Base-by-base conservation (phyloP, 768 basidiomycete species). In the Tremella yokohamensis region DNA sequence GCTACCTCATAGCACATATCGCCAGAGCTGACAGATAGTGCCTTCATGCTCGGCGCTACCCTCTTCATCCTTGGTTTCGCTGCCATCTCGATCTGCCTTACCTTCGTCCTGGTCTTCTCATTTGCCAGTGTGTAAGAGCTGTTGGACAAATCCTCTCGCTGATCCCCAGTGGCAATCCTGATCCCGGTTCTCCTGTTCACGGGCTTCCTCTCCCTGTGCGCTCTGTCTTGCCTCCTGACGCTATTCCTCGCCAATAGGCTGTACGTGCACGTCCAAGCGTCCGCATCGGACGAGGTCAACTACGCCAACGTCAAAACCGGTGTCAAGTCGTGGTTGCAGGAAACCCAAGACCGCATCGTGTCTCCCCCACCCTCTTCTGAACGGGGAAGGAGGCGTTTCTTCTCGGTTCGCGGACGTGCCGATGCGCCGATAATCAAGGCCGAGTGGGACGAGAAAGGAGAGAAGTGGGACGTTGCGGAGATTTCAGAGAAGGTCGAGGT, bases 231-330 rank as follows among this genome's bases (percentile, higher is more conserved):
- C 52, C 63, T 73, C 4, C 24, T 73, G 3, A 38, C 58, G 15
- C 58, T 68, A 38, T 73, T 73, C 60, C 69, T 73, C n/a, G 47
- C 55, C 2, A 66, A 73, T 51, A 44, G 71, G 26, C 63, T 73
- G 2, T 73, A 70, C 57, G 58, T 73, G 19, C 61, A 70, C 52
- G 20, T 70, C 48, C 34, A 52, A 38, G 51, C 51, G n/a, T 13
- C 51, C 15, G n/a, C 26, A 38, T 20, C 20, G 6, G 49, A 29
- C 3, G 20, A 20, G 15, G 49, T 40, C 34, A 29, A 48, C 15
- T 53, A 52, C 25, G 61, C 54, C n/a, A 45, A 56, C 19, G 44
- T 70, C 24, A 47, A 57, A 0, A 12, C 18, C 11, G 70, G 68
- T 18, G 40, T 66, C 8, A 50, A 57, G 44, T 26, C 48, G 11